Base-by-base conservation (phyloP, 2,329 filamentous ascomycete genomes). In the Penicillium thymicola region DNA sequence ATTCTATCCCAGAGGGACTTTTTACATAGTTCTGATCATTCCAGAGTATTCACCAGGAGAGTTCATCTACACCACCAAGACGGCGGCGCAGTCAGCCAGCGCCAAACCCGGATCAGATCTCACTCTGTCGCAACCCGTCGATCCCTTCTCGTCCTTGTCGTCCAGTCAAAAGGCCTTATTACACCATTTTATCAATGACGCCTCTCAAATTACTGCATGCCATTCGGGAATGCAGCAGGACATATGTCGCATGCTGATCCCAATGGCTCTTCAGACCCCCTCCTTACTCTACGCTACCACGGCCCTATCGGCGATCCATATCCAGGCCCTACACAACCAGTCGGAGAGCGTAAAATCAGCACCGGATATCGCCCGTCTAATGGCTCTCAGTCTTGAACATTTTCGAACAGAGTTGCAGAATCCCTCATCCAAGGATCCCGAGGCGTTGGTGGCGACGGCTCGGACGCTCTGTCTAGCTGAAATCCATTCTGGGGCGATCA, bases 391-490 rank as follows among this genome's bases (percentile, higher is more conserved):
- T 44, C 61, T 78, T 32, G 71, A 74, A 53, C 70, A 75, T 63
- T 74, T 78, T 40, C 72, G 74, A 3, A 69, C 65, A 16, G 75
- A 77, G 54, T 64, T 78, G 13, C 70, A 74, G 46, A 64, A 71
- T 30, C 70, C 72, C 2, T 61, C 64, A 9, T 61, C 62, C 18
- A 67, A 63, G 50, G 67, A 63, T 8, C 69, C 72, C 14, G 70
- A 72, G 62, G 72, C 71, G 37, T 63, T 77, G 41, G 66, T 78
- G 37, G 72, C 74, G 8, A 78, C 76, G 1, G 74, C 75, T 10
- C 70, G 75, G 23, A 78, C 75, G 2, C 67, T 78, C 5, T 78
- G 74, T 61, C 59, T 77, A 16, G 75, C 74, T 25, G 75, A 78
- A 59, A 75, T 76, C 6, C 73, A 75, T 59, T 75, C 76, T 0